These are phyloP conservation scores for Penicillium malachiteum DNA, from an alignment of 495 filamentous ascomycete genomes.

Conservation along the genomic window DNA sequence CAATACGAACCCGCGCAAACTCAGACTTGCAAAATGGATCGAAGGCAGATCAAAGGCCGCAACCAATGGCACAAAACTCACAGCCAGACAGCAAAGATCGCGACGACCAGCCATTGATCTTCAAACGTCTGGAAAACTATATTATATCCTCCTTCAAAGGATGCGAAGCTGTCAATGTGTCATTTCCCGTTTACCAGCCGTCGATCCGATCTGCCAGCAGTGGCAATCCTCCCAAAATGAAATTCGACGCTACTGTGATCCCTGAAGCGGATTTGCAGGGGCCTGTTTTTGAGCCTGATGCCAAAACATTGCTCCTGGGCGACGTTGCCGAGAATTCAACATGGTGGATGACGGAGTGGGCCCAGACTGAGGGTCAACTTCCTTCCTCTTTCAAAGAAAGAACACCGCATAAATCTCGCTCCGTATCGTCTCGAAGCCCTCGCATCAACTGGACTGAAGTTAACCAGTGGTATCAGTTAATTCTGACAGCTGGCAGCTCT, in stretches of 20 bases:
- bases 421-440: slow-evolving; percentile 62
- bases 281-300: slow-evolving; percentile 60
- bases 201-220: slow-evolving; percentile 25
- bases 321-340: slow-evolving; percentile 79
- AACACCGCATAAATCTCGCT: slow-evolving; percentile 22
- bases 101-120: slow-evolving; percentile 45
- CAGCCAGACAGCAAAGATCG: slow-evolving; percentile 19
- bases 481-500: slow-evolving; percentile 61
- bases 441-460: slow-evolving; percentile 74
- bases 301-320: slow-evolving; percentile 76
- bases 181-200: slow-evolving; percentile 52
- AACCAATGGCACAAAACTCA: slow-evolving; percentile 15
- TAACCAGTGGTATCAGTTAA: slow-evolving; percentile 72
- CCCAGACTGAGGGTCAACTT: slow-evolving; percentile 25
- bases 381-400: slow-evolving; percentile 27
- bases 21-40: slow-evolving; percentile 30
- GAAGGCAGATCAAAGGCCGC: slow-evolving; percentile 16
- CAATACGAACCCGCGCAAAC: slow-evolving; percentile 27
- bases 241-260: slow-evolving; percentile 20
- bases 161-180: slow-evolving; percentile 69
- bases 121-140: slow-evolving; percentile 74
- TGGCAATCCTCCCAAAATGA: slow-evolving; percentile 29
- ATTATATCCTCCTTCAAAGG: slow-evolving; percentile 65
- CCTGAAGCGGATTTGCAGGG: slow-evolving; percentile 18
- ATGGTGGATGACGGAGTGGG: slow-evolving; percentile 72